Conservation (phyloP, 2,329 filamentous ascomycete species). For the Diaporthe ilicicola region DNA sequence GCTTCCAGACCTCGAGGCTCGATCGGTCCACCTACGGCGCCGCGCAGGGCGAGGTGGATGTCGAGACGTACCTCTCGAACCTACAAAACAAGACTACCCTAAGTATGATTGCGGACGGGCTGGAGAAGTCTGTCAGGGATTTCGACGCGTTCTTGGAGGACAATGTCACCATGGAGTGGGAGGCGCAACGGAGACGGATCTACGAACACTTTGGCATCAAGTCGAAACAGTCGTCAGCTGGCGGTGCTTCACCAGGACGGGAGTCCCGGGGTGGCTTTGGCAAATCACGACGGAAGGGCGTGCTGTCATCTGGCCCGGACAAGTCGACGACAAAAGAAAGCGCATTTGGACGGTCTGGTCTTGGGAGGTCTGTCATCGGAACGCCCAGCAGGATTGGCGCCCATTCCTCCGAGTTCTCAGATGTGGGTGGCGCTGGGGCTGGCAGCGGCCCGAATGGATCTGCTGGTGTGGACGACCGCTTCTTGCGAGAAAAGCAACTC, state of each 20-base stretch:
- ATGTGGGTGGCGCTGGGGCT: conserved; percentile 66
- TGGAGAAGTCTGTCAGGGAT: conserved; percentile 87
- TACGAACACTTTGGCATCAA: conserved; percentile 96
- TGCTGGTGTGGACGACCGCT: conserved; percentile 74
- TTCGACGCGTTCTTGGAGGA: conserved; percentile 96
- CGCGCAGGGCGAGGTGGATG: conserved; percentile 65
- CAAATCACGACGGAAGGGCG: conserved; percentile 60
- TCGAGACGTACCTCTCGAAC: conserved; percentile 83
- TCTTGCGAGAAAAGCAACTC: conserved; percentile 83
- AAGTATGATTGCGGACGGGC: conserved; percentile 89
- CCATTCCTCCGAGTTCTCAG: conserved; percentile 72
- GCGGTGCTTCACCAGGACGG: conserved; percentile 48
- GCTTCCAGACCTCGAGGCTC: conserved; percentile 59
- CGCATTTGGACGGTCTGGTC: conserved; percentile 70
- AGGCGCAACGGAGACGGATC: conserved; percentile 89
- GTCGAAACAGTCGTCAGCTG: conserved; percentile 54
- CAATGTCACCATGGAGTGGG: conserved; percentile 95
- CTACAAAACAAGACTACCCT: conserved; percentile 90
- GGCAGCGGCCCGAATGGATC: conserved; percentile 55
- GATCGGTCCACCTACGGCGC: conserved; percentile 28
- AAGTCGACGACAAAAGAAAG: conserved; percentile 55
- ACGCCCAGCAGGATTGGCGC: conserved; percentile 74
- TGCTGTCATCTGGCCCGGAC: conserved; percentile 44
- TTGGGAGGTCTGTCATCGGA: conserved; percentile 89
- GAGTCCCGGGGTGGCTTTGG: conserved; percentile 67